Conservation (phyloP, 2,329 filamentous ascomycete genomes). For the Diaporthe amygdali region DNA sequence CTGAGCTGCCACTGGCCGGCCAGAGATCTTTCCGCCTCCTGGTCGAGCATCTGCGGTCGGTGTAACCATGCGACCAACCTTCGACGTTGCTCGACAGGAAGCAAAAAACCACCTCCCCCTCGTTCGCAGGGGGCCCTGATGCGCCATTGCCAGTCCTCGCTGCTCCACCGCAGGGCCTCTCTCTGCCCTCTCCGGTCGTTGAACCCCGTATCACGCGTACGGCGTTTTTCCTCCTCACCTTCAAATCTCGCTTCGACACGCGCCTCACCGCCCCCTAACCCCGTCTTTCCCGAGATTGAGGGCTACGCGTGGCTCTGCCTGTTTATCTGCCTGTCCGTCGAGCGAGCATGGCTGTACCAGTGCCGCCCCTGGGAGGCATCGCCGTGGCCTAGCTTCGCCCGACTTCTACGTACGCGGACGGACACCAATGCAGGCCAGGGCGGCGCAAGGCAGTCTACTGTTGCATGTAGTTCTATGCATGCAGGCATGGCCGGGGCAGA, state of each 20-base stretch:
- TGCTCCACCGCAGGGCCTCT: not conserved
- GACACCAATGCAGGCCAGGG: not conserved
- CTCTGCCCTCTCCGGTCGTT: not conserved
- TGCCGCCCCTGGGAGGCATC: not conserved
- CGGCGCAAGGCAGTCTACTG: not conserved
- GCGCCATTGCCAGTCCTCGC: not conserved
- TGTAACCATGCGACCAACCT: constrained; percentile 1
- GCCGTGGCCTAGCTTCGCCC: not conserved
- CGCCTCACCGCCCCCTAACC: not conserved
- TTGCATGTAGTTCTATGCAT: not conserved
- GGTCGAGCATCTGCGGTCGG: constrained; percentile 4
- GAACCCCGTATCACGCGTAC: not conserved
- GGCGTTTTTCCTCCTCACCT: not conserved
- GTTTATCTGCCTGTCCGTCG: too few species aligned
- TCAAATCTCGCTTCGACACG: constrained; percentile 6
- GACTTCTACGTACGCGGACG: not conserved
- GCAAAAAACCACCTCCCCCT: not conserved
- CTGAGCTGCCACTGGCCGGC: constrained; percentile 15
- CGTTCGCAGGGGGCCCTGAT: not conserved
- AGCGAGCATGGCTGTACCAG: not conserved
- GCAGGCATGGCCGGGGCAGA: not conserved
- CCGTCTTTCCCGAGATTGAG: not conserved
- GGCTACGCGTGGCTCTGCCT: not conserved
- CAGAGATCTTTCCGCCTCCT: constrained; percentile 16
- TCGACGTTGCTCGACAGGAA: not conserved